A percentile compares a stretch with the other conserved stretches of the same genome.
These are phyloP conservation scores for Leptomonas pyrrhocoris DNA, from an alignment of 208 protist species.

Conservation along the genomic window DNA sequence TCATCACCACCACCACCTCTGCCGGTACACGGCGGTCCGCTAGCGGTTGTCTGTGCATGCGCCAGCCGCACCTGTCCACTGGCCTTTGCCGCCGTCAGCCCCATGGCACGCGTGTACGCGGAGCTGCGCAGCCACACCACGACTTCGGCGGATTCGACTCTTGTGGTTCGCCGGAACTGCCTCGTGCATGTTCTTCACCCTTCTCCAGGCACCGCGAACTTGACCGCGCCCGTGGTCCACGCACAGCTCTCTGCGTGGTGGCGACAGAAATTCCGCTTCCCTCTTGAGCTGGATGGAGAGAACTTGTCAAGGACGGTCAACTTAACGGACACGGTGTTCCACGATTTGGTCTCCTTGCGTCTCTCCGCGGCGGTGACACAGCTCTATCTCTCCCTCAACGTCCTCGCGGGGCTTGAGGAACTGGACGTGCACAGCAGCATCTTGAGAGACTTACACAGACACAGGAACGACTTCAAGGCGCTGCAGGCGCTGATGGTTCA, in stretches of 20 bases:
- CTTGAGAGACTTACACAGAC: neutral
- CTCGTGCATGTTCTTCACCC: neutral
- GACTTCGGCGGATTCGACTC: neutral
- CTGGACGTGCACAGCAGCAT: neutral
- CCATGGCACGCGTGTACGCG: constrained; percentile 5
- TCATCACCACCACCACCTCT: neutral
- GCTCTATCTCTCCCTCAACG: neutral
- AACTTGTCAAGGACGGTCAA: neutral
- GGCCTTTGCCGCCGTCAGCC: constrained; percentile 8
- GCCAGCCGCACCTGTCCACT: neutral
- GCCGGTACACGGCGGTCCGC: neutral
- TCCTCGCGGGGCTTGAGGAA: neutral
- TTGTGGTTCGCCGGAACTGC: neutral
- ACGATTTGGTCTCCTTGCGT: neutral
- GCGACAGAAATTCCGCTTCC: constrained; percentile 1
- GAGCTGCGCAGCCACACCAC: constrained; percentile 2
- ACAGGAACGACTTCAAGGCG: neutral
- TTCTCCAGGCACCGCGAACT: neutral
- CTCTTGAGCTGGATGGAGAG: neutral
- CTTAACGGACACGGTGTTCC: neutral
- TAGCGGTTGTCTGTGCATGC: constrained; percentile 1
- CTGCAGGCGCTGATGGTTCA: neutral
- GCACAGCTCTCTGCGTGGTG: constrained; percentile 4
- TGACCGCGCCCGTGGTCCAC: neutral
- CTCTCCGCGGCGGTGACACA: neutral